phyloP scores from a whole-genome alignment of 1,284 basidiomycete genomes.

The Ustilago vetiveriae region DNA sequence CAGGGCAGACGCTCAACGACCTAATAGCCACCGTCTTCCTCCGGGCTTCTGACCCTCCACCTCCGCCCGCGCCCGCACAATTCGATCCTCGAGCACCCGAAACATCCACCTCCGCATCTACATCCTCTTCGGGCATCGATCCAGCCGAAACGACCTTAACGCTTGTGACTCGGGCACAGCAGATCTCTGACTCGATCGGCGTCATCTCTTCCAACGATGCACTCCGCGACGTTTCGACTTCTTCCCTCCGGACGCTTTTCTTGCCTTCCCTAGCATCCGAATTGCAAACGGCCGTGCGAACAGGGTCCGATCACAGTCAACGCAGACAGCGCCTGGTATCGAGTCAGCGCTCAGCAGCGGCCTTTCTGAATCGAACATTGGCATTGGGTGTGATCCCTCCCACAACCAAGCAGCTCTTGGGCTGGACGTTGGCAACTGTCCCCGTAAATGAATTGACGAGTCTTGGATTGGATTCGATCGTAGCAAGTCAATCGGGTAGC shows the following conservation, averaged over 20 bases:
- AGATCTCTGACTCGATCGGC: conserved; percentile 44
- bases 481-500: neutral
- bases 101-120: conserved; percentile 8
- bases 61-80: conserved; percentile 21
- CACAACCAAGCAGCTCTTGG: conserved; percentile 15
- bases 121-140: conserved; percentile 12
- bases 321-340: conserved; percentile 24
- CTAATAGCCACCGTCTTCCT: conserved; percentile 34
- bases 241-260: conserved; percentile 54
- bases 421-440: conserved; percentile 12
- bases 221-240: conserved; percentile 54
- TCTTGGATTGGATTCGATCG: conserved; percentile 5
- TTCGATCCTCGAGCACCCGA: conserved; percentile 23
- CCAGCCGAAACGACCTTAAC: conserved; percentile 18
- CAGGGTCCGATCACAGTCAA: conserved; percentile 10
- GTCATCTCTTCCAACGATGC: conserved; percentile 54
- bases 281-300: conserved; percentile 24
- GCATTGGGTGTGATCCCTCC: conserved; percentile 39
- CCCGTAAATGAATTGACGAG: conserved; percentile 4
- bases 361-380: conserved; percentile 26
- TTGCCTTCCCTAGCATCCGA: conserved; percentile 46
- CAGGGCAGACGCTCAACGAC: conserved; percentile 32
- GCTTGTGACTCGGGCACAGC: conserved; percentile 33
- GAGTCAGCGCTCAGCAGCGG: conserved; percentile 14
- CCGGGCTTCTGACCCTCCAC: conserved; percentile 29